phyloP scores from a whole-genome alignment of 805 yeast species.

The Metschnikowia cerradonensis region DNA sequence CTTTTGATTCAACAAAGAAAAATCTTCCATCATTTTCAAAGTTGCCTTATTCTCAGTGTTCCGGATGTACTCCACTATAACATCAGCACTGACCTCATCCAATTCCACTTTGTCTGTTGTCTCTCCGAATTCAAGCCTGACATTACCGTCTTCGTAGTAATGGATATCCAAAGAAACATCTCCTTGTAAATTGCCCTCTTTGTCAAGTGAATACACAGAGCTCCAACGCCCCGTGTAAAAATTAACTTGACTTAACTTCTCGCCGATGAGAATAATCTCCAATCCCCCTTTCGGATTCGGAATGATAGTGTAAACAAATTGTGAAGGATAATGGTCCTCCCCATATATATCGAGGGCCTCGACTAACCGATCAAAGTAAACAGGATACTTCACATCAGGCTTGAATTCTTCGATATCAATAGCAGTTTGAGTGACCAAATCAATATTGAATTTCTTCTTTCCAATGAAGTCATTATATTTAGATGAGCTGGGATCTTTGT shows the following conservation, averaged over 20 bases:
- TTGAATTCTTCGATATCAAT: slow-evolving; percentile 49
- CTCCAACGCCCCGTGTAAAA: slow-evolving; percentile 90
- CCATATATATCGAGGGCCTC: slow-evolving; percentile 48
- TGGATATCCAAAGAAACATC: slow-evolving; percentile 69
- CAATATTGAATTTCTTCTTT: slow-evolving; percentile 53
- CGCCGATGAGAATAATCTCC: slow-evolving; percentile 61
- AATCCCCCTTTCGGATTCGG: slow-evolving; percentile 32
- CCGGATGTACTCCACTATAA: slow-evolving; percentile 46
- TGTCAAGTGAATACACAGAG: slow-evolving; percentile 51
- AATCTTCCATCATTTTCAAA: slow-evolving; percentile 53
- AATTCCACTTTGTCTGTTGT: slow-evolving; percentile 22
- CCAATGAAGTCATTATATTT: slow-evolving; percentile 51
- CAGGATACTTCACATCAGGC: slow-evolving; percentile 24
- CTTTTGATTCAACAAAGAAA: slow-evolving; percentile 69
- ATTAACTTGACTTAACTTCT: slow-evolving; percentile 67
- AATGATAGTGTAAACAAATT: slow-evolving; percentile 41
- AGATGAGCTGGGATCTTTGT: slow-evolving; percentile 31
- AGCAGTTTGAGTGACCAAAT: slow-evolving; percentile 46
- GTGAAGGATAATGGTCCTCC: slow-evolving; percentile 61
- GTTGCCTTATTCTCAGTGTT: slow-evolving; percentile 59
- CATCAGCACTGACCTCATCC: slow-evolving; percentile 22
- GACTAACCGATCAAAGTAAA: slow-evolving; percentile 27
- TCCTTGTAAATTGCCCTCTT: slow-evolving; percentile 43
- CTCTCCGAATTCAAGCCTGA: slow-evolving; percentile 55
- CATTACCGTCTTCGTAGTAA: slow-evolving; percentile 95